Evolutionary conservation across 1,284 basidiomycete species (phyloP).

Genomic region (Ustilago sp.): DNA sequence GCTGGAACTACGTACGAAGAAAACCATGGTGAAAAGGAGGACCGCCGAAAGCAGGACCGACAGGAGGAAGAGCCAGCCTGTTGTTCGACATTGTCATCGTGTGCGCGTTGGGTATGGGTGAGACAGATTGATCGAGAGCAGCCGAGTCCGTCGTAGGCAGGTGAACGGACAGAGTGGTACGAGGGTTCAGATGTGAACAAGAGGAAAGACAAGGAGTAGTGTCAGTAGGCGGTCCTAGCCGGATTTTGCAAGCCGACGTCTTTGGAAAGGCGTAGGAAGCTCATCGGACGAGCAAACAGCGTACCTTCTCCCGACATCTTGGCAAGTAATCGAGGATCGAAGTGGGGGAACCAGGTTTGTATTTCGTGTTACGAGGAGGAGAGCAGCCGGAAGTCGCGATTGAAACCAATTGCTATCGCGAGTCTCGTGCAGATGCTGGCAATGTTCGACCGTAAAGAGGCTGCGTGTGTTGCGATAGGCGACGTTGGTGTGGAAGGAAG

Average conservation of each 20-base stretch:
- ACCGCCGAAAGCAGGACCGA: constrained; percentile 67
- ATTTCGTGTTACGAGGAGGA: background rate
- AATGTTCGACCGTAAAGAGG: background rate
- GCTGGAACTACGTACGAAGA: constrained; percentile 58
- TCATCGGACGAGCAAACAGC: background rate
- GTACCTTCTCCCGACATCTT: constrained; percentile 58
- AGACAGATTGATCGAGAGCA: background rate
- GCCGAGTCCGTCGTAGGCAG: background rate
- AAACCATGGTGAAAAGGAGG: constrained; percentile 69
- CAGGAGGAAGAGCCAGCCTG: constrained; percentile 68
- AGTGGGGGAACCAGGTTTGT: constrained; percentile 9
- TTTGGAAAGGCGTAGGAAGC: no score
- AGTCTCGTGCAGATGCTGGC: background rate
- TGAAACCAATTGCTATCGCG: background rate
- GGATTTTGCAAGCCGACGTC: background rate
- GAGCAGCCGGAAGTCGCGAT: background rate
- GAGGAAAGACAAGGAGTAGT: background rate
- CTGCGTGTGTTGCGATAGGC: background rate
- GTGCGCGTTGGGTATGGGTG: background rate
- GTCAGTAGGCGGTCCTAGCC: background rate
- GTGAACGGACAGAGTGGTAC: background rate
- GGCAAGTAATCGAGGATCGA: constrained; percentile 10
- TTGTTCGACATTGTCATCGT: background rate
- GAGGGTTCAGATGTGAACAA: background rate
- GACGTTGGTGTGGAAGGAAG: background rate